Conservation (phyloP, 805 yeast species). For the Starmera caribaea region DNA sequence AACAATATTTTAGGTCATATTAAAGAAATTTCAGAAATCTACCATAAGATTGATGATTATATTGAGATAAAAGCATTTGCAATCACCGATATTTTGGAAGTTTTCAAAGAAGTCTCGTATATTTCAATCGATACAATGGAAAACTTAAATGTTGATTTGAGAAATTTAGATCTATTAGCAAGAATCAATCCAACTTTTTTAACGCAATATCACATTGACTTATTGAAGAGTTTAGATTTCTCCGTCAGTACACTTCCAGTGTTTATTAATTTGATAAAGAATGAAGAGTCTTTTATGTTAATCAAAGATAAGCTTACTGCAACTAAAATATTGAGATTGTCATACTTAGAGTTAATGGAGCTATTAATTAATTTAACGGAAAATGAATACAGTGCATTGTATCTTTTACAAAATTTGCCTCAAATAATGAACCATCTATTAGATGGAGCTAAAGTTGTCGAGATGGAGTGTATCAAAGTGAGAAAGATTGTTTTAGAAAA, state of each 20-base stretch:
- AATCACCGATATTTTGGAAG: slow-evolving; percentile 6
- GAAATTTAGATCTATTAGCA: slow-evolving; percentile 6
- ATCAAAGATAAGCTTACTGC: slow-evolving; percentile 5
- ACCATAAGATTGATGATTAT: slow-evolving; percentile 4
- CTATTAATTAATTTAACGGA: slow-evolving; percentile 5
- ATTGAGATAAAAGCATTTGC: slow-evolving; percentile 11
- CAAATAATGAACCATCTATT: slow-evolving; percentile 16
- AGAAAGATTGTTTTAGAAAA: slow-evolving; percentile 13
- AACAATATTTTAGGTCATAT: slow-evolving; percentile 5
- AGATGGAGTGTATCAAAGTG: slow-evolving; percentile 11
- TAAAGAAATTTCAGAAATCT: slow-evolving; percentile 6
- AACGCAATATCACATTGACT: slow-evolving; percentile 3
- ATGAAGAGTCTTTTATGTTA: slow-evolving; percentile 4
- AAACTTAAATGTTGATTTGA: slow-evolving; percentile 4
- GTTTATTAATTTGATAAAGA: slow-evolving; percentile 1
- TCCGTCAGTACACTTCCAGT: slow-evolving; percentile 7
- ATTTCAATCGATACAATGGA: slow-evolving; percentile 4
- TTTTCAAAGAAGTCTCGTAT: slow-evolving; percentile 12
- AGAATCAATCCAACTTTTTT: slow-evolving; percentile 11
- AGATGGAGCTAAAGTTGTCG: slow-evolving; percentile 10
- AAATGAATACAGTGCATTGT: slow-evolving; percentile 5
- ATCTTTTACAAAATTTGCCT: slow-evolving; percentile 10
- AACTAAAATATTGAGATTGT: slow-evolving; percentile 5
- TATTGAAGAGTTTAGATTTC: slow-evolving; percentile 6
- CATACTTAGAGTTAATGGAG: slow-evolving; percentile 14